phyloP scores from a whole-genome alignment of 257 asterid genomes.

The Capsicum rhomboideum region DNA sequence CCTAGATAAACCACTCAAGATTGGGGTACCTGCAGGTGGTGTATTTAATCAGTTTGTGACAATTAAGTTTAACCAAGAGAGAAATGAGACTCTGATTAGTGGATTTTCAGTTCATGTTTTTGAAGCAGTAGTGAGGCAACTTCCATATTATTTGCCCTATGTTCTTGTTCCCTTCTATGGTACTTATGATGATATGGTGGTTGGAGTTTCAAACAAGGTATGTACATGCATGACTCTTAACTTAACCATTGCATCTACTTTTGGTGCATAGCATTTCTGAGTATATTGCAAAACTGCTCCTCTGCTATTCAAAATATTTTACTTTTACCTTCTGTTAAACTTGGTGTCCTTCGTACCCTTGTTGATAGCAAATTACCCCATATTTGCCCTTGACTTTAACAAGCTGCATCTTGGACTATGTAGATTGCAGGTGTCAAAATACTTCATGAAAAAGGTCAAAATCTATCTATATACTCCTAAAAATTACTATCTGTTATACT shows the following conservation, averaged over 20 bases:
- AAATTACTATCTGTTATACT: neutral
- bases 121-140: slow-evolving; percentile 34
- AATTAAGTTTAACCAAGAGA: slow-evolving; percentile 17
- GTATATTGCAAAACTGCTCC: neutral
- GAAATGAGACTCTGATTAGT: slow-evolving; percentile 17
- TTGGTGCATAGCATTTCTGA: neutral
- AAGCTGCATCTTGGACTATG: neutral
- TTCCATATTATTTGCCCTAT: slow-evolving; percentile 38
- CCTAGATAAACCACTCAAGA: slow-evolving; percentile 29
- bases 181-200: slow-evolving; percentile 50
- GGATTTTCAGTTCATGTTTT: slow-evolving; percentile 61
- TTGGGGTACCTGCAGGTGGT: slow-evolving; percentile 50
- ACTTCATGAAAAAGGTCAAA: neutral
- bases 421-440: neutral
- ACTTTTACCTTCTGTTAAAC: neutral
- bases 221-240: neutral
- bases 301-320: neutral
- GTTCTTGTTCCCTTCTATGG: slow-evolving; percentile 36
- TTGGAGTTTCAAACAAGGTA: slow-evolving; percentile 51
- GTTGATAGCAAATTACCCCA: neutral
- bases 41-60: slow-evolving; percentile 49
- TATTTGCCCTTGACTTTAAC: neutral
- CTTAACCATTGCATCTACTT: neutral
- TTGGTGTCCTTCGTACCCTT: neutral
- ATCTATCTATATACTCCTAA: neutral